Evolutionary conservation across 169 alveolate species (phyloP).

Genomic region (Cryptosporidium ubiquitum): DNA sequence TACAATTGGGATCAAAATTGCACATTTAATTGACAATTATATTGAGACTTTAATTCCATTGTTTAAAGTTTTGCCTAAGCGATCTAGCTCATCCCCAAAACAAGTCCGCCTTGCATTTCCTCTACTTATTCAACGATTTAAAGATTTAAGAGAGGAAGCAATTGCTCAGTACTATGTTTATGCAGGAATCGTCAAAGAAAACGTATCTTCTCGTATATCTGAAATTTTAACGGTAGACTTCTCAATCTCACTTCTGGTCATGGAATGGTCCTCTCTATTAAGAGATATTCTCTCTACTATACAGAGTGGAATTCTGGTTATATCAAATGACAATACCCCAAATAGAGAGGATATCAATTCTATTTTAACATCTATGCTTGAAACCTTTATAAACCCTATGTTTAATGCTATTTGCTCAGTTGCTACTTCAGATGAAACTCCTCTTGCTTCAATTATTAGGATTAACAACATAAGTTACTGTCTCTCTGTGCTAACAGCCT

Average conservation of each 20-base stretch:
- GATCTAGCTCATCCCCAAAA: not conserved
- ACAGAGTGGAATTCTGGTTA: not conserved
- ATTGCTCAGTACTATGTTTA: conserved; percentile 68
- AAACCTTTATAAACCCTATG: conserved; percentile 66
- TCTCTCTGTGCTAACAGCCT: not conserved
- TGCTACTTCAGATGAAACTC: conserved; percentile 10
- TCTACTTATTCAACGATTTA: conserved; percentile 37
- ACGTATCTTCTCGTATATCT: conserved; percentile 9
- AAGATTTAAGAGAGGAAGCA: conserved; percentile 68
- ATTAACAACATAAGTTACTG: conserved; percentile 46
- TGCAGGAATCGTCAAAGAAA: conserved; percentile 45
- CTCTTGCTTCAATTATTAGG: conserved; percentile 15
- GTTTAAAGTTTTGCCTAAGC: conserved; percentile 31
- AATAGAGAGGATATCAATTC: not conserved
- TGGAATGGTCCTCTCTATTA: conserved; percentile 58
- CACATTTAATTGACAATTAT: conserved; percentile 53
- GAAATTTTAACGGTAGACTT: conserved; percentile 40
- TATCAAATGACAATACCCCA: not conserved
- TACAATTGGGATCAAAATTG: conserved; percentile 60
- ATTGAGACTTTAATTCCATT: conserved; percentile 18
- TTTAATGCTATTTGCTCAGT: conserved; percentile 45
- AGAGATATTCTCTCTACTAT: conserved; percentile 54
- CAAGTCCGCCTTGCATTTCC: not conserved
- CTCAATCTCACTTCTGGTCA: conserved; percentile 44
- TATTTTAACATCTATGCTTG: conserved; percentile 52